phyloP scores from a whole-genome alignment of 2,329 filamentous ascomycete genomes.

The Ambrosiella beaveri region DNA sequence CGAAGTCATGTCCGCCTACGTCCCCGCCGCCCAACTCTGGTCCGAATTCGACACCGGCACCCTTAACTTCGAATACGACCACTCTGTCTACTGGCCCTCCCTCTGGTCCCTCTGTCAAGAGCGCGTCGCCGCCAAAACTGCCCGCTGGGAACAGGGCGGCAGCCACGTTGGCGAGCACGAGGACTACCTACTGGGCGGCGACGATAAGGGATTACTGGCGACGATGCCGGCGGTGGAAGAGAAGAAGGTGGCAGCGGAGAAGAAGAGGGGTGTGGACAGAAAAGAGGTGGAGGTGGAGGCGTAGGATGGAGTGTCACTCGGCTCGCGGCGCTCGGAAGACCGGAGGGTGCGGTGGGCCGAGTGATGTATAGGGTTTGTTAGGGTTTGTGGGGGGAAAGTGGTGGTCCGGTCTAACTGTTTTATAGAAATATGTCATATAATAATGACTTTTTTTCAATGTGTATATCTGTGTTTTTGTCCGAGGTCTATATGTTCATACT shows the following conservation, averaged over 20 bases:
- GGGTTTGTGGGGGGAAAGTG: background rate
- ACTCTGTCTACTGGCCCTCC: slow-evolving; percentile 75
- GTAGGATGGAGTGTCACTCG: slow-evolving; percentile 10
- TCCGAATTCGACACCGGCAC: slow-evolving; percentile 56
- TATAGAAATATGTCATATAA: background rate
- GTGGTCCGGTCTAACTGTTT: background rate
- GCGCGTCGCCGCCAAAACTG: slow-evolving; percentile 41
- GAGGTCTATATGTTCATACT: background rate
- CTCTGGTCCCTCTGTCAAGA: slow-evolving; percentile 54
- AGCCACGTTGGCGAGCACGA: slow-evolving; percentile 75
- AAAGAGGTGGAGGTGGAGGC: slow-evolving; percentile 17
- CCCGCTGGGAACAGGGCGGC: slow-evolving; percentile 65
- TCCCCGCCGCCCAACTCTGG: slow-evolving; percentile 70
- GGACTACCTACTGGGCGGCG: slow-evolving; percentile 59
- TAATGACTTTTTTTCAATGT: background rate
- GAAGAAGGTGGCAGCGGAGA: slow-evolving; percentile 9
- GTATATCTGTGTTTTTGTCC: background rate
- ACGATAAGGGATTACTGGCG: slow-evolving; percentile 9
- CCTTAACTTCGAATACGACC: slow-evolving; percentile 82
- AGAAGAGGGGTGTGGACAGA: background rate
- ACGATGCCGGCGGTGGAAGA: slow-evolving; percentile 8
- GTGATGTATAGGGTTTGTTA: slow-evolving; percentile 4
- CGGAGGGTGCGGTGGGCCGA: slow-evolving; percentile 6
- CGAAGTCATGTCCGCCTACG: slow-evolving; percentile 68
- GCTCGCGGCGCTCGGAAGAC: slow-evolving; percentile 1